Evolutionary conservation across 129 eudicot genomes (phyloP).

Genomic region (Lactuca sativa): DNA sequence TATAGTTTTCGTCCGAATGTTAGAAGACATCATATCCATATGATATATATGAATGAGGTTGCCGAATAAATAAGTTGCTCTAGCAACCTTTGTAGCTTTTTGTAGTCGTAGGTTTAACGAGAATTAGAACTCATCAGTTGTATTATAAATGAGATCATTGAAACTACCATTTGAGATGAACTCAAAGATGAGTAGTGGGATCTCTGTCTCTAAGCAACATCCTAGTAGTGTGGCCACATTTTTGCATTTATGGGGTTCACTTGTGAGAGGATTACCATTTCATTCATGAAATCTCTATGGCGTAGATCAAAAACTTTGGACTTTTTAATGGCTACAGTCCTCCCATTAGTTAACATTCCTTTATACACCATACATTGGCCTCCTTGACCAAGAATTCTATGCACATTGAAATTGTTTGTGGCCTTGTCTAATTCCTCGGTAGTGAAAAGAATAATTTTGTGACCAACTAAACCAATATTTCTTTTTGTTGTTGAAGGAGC

Average conservation of each 20-base stretch:
- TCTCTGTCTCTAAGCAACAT: conserved; percentile 35
- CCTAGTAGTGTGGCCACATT: conserved; percentile 32
- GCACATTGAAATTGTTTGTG: too few species aligned
- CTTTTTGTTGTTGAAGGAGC: too few species aligned
- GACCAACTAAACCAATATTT: too few species aligned
- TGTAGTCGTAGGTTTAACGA: too few species aligned
- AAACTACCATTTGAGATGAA: conserved; percentile 39
- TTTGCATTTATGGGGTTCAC: conserved; percentile 18
- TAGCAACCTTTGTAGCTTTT: too few species aligned
- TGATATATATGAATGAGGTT: conserved; percentile 29
- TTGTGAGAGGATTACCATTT: conserved; percentile 34
- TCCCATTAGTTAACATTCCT: conserved; percentile 30
- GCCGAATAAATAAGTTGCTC: too few species aligned
- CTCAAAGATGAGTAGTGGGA: conserved; percentile 31
- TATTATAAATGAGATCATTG: not conserved
- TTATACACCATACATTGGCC: conserved; percentile 9
- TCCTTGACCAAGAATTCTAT: too few species aligned
- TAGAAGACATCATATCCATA: conserved; percentile 25
- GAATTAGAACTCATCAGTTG: too few species aligned
- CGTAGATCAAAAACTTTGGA: conserved; percentile 22
- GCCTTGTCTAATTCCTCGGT: too few species aligned
- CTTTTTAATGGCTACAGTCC: conserved; percentile 27
- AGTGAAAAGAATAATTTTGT: too few species aligned
- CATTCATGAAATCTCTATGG: conserved; percentile 32
- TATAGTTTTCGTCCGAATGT: conserved; percentile 34